A percentile compares a stretch with the other conserved stretches of the same genome.
Conservation (phyloP, 805 yeast species). For the Teunomyces barrocoloradensis region DNA sequence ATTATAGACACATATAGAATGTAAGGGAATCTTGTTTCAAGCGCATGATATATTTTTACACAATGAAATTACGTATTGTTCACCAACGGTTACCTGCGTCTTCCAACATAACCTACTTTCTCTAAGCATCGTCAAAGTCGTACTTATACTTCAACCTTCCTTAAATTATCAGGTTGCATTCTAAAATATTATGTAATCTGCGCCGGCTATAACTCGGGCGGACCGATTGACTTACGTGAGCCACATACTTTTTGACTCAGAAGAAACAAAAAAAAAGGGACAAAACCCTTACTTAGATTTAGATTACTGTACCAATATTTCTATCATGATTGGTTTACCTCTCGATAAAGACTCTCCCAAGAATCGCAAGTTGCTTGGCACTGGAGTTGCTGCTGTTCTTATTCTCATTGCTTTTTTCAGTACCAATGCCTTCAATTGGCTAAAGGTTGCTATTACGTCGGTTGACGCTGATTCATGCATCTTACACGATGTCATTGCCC, state of each 20-base stretch:
- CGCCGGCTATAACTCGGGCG: no score
- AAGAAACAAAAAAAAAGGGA: no score
- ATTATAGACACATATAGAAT: neutral
- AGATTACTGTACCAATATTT: neutral
- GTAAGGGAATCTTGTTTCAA: neutral
- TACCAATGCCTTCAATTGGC: constrained; percentile 17
- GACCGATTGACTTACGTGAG: no score
- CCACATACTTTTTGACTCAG: no score
- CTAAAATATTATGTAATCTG: no score
- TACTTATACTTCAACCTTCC: no score
- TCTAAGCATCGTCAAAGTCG: no score
- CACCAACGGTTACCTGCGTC: no score
- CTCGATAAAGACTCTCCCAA: constrained; percentile 2
- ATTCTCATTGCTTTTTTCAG: constrained; percentile 15
- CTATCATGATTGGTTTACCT: constrained; percentile 10
- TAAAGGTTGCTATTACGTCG: constrained; percentile 17
- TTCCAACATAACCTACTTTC: no score
- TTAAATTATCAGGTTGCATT: no score
- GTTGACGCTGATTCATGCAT: constrained; percentile 22
- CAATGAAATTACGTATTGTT: no score
- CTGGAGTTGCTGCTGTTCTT: constrained; percentile 10
- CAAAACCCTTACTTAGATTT: no score
- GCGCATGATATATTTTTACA: neutral
- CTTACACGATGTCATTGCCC: constrained; percentile 19
- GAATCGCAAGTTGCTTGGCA: constrained; percentile 3